phyloP scores from a whole-genome alignment of 1,139 yeast genomes.

The Diutina pseudorugosa region DNA sequence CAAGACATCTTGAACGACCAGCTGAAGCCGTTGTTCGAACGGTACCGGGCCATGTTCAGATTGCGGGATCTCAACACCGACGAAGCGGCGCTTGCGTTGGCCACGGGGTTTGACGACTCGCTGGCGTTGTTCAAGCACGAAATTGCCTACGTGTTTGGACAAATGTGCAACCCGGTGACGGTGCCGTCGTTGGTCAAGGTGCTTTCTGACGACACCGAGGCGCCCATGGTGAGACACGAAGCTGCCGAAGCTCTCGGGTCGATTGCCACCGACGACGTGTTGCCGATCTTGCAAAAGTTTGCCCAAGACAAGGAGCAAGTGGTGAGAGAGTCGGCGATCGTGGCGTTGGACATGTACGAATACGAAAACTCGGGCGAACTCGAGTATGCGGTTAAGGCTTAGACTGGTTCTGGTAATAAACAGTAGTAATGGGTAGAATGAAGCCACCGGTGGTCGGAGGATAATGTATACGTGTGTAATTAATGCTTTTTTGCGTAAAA shows the following conservation, averaged over 20 bases:
- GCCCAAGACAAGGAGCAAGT: conserved; percentile 76
- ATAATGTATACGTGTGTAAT: too few relatives aligned
- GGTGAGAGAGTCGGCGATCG: conserved; percentile 92
- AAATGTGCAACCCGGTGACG: conserved; percentile 85
- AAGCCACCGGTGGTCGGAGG: too few relatives aligned
- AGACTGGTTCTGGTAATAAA: conserved; percentile 4
- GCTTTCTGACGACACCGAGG: conserved; percentile 64
- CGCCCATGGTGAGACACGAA: conserved; percentile 98
- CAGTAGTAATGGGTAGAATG: conserved; percentile 5
- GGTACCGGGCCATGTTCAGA: conserved; percentile 98
- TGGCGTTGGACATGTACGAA: conserved; percentile 96
- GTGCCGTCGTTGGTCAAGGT: conserved; percentile 83
- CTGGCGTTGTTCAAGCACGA: conserved; percentile 95
- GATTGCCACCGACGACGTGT: conserved; percentile 92
- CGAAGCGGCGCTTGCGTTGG: conserved; percentile 87
- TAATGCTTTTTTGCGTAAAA: too few relatives aligned
- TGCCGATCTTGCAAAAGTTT: conserved; percentile 73
- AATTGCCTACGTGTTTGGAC: conserved; percentile 97
- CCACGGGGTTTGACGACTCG: conserved; percentile 79
- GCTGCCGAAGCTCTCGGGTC: conserved; percentile 98
- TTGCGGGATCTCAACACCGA: conserved; percentile 88
- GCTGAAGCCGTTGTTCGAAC: conserved; percentile 67
- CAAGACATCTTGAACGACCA: conserved; percentile 65
- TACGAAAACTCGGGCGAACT: conserved; percentile 80
- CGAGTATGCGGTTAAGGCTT: conserved; percentile 47